Conservation (phyloP, 2,329 filamentous ascomycete species). For the Penicillium sp. region DNA sequence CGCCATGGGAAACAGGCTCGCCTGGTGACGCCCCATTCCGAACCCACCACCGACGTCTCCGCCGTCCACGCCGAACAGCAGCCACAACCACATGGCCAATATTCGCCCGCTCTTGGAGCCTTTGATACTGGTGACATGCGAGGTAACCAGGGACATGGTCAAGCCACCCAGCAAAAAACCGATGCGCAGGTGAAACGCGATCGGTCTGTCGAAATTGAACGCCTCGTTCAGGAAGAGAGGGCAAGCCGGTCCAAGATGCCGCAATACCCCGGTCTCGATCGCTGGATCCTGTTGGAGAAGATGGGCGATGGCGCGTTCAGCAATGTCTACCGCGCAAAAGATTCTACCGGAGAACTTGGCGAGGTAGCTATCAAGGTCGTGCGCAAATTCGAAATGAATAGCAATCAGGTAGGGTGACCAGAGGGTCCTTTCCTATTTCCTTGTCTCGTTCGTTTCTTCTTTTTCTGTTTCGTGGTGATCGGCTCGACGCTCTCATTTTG, state of each 20-base stretch:
- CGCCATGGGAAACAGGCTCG: constrained; percentile 96
- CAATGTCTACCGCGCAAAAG: constrained; percentile 91
- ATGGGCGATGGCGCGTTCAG: constrained; percentile 99
- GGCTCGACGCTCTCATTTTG: constrained; percentile 27
- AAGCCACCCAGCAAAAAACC: constrained; percentile 64
- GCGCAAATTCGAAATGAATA: constrained; percentile 98
- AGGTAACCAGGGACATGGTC: constrained; percentile 59
- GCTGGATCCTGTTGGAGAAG: constrained; percentile 88
- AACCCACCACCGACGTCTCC: constrained; percentile 65
- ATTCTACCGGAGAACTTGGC: constrained; percentile 68
- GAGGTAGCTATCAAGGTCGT: constrained; percentile 98
- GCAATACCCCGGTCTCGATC: constrained; percentile 77
- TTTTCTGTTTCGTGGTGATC: constrained; percentile 30
- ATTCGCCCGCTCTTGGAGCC: constrained; percentile 59
- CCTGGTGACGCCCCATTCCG: constrained; percentile 61
- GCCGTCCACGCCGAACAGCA: constrained; percentile 66
- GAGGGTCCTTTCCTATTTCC: constrained; percentile 28
- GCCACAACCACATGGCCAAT: constrained; percentile 51
- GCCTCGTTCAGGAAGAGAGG: constrained; percentile 89
- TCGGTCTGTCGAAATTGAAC: constrained; percentile 69
- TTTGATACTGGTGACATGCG: constrained; percentile 57
- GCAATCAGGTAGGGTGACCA: constrained; percentile 78
- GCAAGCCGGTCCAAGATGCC: constrained; percentile 84
- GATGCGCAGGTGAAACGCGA: constrained; percentile 60
- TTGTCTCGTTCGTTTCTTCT: constrained; percentile 21